Conservation (phyloP, 352 stramenopile species). For the Aphanomyces astaci region DNA sequence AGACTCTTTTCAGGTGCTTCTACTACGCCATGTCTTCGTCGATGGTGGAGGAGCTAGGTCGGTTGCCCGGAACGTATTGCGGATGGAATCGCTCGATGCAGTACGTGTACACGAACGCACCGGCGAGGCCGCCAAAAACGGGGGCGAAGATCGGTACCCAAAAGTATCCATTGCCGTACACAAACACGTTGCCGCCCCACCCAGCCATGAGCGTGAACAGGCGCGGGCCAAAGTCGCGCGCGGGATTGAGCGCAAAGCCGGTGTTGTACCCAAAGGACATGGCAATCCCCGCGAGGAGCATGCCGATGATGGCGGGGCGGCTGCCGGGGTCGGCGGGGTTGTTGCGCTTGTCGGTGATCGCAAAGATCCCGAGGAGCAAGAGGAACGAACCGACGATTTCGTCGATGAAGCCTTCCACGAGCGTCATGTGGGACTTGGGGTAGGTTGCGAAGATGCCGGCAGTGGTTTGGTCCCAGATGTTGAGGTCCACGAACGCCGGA, state of each 20-base stretch:
- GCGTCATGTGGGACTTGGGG: slow-evolving; percentile 52
- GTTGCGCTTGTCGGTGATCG: slow-evolving; percentile 23
- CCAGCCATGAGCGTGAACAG: slow-evolving; percentile 43
- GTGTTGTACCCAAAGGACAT: slow-evolving; percentile 77
- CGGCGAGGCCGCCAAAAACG: slow-evolving; percentile 29
- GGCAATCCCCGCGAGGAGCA: slow-evolving; percentile 66
- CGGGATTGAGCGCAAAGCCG: slow-evolving; percentile 63
- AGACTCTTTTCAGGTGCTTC: background rate
- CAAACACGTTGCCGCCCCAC: slow-evolving; percentile 39
- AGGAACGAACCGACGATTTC: slow-evolving; percentile 25
- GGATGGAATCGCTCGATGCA: slow-evolving; percentile 20
- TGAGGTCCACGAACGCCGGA: slow-evolving; percentile 40
- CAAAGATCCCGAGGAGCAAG: slow-evolving; percentile 19
- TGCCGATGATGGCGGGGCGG: slow-evolving; percentile 58
- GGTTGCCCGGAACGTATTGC: slow-evolving; percentile 18
- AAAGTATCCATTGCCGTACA: slow-evolving; percentile 24
- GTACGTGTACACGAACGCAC: slow-evolving; percentile 15
- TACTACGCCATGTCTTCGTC: slow-evolving; percentile 10
- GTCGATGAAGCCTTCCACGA: slow-evolving; percentile 52
- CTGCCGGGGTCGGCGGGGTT: slow-evolving; percentile 31
- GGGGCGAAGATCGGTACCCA: slow-evolving; percentile 39
- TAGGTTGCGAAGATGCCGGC: slow-evolving; percentile 69
- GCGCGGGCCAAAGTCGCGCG: slow-evolving; percentile 51
- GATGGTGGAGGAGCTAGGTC: slow-evolving; percentile 22
- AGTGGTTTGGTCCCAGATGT: slow-evolving; percentile 52